A percentile compares a stretch with the other conserved stretches of the same genome.
These are phyloP conservation scores for Chaetomium sp. DNA, from an alignment of 2,329 filamentous ascomycete genomes.

Conservation along the genomic window DNA sequence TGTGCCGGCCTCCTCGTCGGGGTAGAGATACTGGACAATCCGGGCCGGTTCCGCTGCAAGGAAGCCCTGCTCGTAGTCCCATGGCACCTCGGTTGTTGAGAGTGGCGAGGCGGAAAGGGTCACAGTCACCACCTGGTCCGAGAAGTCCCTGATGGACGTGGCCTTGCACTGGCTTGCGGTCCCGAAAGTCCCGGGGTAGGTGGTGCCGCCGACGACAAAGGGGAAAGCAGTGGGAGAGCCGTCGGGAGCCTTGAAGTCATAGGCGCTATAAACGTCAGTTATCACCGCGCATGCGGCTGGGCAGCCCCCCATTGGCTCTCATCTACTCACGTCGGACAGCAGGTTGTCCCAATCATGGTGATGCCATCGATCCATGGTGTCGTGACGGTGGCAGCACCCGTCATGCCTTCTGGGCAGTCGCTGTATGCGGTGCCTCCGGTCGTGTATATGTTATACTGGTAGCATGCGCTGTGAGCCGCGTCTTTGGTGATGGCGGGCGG, in stretches of 20 bases:
- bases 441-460: background rate
- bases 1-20: background rate
- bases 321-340: slow-evolving; percentile 6
- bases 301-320: too few relatives aligned
- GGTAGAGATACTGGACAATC: background rate
- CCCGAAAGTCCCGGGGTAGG: background rate
- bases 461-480: background rate
- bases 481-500: background rate
- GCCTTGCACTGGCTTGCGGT: background rate
- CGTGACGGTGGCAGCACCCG: background rate
- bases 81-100: background rate
- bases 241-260: background rate
- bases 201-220: slow-evolving; percentile 29
- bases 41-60: background rate
- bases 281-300: background rate
- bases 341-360: background rate
- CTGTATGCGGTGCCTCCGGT: background rate
- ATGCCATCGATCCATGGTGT: background rate
- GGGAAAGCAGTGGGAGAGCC: background rate
- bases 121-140: slow-evolving; percentile 3
- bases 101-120: background rate
- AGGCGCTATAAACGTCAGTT: slow-evolving; percentile 3
- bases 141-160: slow-evolving; percentile 1
- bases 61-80: slow-evolving; percentile 10
- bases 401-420: slow-evolving; percentile 1